Evolutionary conservation across 2,329 filamentous ascomycete species (phyloP), one percentile per base, ranked within the genome.

Genomic region (Aureobasidium sp.): DNA sequence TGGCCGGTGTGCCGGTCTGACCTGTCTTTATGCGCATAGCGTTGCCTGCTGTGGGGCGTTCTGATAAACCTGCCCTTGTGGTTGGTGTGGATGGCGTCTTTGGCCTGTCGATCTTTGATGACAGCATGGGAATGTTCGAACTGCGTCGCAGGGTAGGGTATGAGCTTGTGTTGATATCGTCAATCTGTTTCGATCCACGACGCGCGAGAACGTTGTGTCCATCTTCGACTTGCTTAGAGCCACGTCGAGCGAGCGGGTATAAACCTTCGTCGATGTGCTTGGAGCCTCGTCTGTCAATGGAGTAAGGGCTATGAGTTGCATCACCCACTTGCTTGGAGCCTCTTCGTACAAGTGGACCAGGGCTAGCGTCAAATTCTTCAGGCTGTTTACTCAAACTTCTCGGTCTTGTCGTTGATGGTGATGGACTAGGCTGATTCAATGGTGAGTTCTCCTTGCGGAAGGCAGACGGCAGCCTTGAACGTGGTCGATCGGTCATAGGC

Each of bases 1-100:
- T 57, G 6, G 21, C 44, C 34, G 39, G 54, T 8, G 37, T 52
- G 38, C 21, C 53, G n/a, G 12, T 3, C 11, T 21, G 41, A 52
- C 88, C 61, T 7, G 70, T 76, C 10, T 85, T 82, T 29, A 88
- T 73, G 59, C 82, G 85, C 56, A 78, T 70, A 2, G 72, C 71
- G 58, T 76, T 76, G n/a, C 70, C 74, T n/a, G 71, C 70, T n/a
- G 67, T 72, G 6, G 70, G 70, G 16, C 72, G 70, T 58, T 77
- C 74, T 5, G 70, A 70, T 1, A 80, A 62, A 73, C 84, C 72
- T 75, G 74, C 55, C 12, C 66, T 63, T 74, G 65, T 77, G 74
- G 59, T 76, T 67, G 58, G 56, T 21, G 44, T 52, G 57, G 64
- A 52, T 63, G 62, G 66, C 50, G 58, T 66, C 41, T 51, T 51